phyloP scores from a whole-genome alignment of 2,329 filamentous ascomycete species.

The Sporothrix phasma region DNA sequence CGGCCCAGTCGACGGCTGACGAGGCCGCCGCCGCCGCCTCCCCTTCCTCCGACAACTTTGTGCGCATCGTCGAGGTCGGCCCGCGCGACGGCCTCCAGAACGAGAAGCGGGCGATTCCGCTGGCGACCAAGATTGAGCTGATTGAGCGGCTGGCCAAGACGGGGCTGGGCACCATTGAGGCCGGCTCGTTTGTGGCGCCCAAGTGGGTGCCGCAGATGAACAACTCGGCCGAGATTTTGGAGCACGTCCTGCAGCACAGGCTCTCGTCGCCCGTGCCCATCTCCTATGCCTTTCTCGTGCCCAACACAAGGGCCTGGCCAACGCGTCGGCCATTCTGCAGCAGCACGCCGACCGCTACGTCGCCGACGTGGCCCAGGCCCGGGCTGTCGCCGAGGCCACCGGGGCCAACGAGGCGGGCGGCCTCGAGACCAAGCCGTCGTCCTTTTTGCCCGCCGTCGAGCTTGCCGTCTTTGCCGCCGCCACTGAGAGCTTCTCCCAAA shows the following conservation, averaged over 20 bases:
- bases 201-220: slow-evolving; percentile 87
- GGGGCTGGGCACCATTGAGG: slow-evolving; percentile 65
- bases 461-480: slow-evolving; percentile 58
- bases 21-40: neutral
- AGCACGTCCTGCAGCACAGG: slow-evolving; percentile 52
- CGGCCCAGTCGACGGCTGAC: neutral
- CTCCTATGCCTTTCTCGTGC: slow-evolving; percentile 71
- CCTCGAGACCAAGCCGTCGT: neutral
- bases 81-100: slow-evolving; percentile 83
- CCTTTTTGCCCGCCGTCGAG: slow-evolving; percentile 31
- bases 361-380: slow-evolving; percentile 38
- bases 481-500: slow-evolving; percentile 68
- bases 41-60: neutral
- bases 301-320: slow-evolving; percentile 65
- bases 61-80: slow-evolving; percentile 65
- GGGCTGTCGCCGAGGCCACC: slow-evolving; percentile 14
- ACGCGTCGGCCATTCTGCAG: slow-evolving; percentile 46
- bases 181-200: slow-evolving; percentile 72
- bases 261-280: slow-evolving; percentile 46
- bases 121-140: slow-evolving; percentile 66
- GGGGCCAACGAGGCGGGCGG: neutral
- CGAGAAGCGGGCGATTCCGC: slow-evolving; percentile 60
- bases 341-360: slow-evolving; percentile 39
- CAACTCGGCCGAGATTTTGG: slow-evolving; percentile 63
- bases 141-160: slow-evolving; percentile 59